Evolutionary conservation across 2,329 filamentous ascomycete species (phyloP), one percentile per base, ranked within the genome.

Genomic region (Xylariaceae sp.): DNA sequence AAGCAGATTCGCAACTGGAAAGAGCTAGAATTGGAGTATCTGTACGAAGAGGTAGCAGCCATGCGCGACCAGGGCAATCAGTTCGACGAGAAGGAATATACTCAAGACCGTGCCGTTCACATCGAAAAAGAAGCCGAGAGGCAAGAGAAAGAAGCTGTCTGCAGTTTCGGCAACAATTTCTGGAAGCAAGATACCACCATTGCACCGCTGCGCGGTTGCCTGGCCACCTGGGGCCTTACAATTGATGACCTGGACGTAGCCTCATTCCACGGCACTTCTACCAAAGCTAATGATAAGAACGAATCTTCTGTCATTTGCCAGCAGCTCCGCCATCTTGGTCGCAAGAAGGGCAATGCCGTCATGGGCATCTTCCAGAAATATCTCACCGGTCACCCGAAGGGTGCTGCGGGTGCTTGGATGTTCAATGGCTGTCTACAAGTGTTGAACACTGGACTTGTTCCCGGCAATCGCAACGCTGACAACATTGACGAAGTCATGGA

Each of bases 361-460:
- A 75, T 97, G 60, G 94, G 92, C 78, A 92, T 99, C 71, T 99
- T 97, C 88, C 94, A 99, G 76, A 99, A 99, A 76, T 97, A 95
- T 73, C 86, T 99, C 56, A 99, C 95, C 49, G 94, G 94, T 73
- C 94, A 99, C 71, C 94, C 94, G 66, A 99, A 99, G 85, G 94
- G 94, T 86, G 93, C 94, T 66, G 94, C 94, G 55, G 94, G 94
- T 79, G 94, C 93, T 45, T 99, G 94, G 92, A 99, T 99, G 94
- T 86, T 99, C 82, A 99, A 99, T 79, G 94, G 94, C 60, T 94
- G 90, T 71, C 78, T 99, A 70, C 94, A 99, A 73, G 90, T 97
- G 42, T 83, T 99, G 64, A 96, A 97, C 79, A 87, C 82, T 47
- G 94, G 94, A 67, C 79, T 99, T 45, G 93, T 99, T 19, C 94